Conservation (phyloP, 78 protist species). For the Blattamonas nauphoetae region DNA sequence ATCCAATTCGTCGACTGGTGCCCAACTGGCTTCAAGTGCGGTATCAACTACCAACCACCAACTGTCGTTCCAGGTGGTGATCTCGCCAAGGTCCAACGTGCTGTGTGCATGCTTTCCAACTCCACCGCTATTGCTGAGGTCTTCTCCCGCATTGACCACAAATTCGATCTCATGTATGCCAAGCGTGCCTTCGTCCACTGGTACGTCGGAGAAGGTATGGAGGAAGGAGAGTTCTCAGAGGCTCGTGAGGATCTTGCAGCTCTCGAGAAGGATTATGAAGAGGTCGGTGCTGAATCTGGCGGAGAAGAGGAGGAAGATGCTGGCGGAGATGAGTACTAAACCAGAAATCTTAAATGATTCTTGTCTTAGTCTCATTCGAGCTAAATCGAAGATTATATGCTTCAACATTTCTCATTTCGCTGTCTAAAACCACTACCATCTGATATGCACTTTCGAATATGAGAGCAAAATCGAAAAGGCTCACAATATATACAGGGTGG, state of each 20-base stretch:
- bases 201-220: constrained; percentile 96
- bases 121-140: constrained; percentile 87
- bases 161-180: too few relatives aligned
- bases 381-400: neutral
- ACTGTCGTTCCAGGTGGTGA: constrained; percentile 65
- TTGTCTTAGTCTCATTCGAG: neutral
- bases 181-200: constrained; percentile 81
- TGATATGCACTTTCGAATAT: neutral
- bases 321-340: too few relatives aligned
- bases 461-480: neutral
- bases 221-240: constrained; percentile 90
- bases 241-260: too few relatives aligned
- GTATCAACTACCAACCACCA: constrained; percentile 64
- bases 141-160: constrained; percentile 70
- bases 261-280: too few relatives aligned
- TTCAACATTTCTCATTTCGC: neutral
- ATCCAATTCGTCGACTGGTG: too few relatives aligned
- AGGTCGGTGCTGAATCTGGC: constrained; percentile 34
- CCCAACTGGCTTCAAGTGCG: too few relatives aligned
- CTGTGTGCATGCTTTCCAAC: constrained; percentile 77
- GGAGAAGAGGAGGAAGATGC: too few relatives aligned
- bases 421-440: neutral
- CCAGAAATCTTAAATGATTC: neutral
- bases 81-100: constrained; percentile 59
- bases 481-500: neutral